Percentiles rank a stretch among this genome's conserved stretches.
Evolutionary conservation across 495 filamentous ascomycete species (phyloP).

Genomic region (Letharia columbiana): DNA sequence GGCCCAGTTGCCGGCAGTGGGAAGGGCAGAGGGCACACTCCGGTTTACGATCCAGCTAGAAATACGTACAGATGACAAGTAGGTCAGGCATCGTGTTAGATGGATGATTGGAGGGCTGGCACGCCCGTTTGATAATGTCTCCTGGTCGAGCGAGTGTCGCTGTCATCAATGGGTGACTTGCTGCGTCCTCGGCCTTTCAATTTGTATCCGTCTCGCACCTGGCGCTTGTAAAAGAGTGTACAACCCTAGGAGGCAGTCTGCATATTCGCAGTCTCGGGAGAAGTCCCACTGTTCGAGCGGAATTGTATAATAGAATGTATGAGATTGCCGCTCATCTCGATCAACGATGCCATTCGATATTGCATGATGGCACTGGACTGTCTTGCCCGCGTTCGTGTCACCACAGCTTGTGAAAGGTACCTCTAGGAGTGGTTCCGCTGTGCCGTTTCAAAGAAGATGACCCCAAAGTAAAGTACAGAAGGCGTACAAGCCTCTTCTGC

Average conservation of each 20-base stretch:
- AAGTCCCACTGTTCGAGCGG: not conserved
- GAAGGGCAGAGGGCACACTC: not conserved
- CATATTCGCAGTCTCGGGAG: not conserved
- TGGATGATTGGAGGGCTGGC: not conserved
- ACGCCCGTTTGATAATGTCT: not conserved
- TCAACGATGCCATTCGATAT: not conserved
- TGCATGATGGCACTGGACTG: slow-evolving; percentile 16
- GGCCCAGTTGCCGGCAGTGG: not conserved
- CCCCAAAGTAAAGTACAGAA: not conserved
- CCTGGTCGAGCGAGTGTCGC: not conserved
- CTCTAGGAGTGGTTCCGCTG: not conserved
- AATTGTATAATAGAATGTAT: not conserved
- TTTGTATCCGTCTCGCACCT: not conserved
- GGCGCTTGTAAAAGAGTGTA: not conserved
- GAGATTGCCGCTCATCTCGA: not conserved
- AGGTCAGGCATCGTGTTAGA: not conserved
- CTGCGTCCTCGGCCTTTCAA: not conserved
- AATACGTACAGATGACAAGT: slow-evolving; percentile 30
- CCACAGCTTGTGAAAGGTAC: not conserved
- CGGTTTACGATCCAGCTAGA: slow-evolving; percentile 41
- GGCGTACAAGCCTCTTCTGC: not conserved
- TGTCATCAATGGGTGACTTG: not conserved
- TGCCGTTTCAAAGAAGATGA: not conserved
- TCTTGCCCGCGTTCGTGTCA: not conserved
- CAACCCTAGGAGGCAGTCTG: not conserved